Evolutionary conservation across 192 early-diverging fungal species (phyloP).

Genomic region (Coemansia guatemalensis): DNA sequence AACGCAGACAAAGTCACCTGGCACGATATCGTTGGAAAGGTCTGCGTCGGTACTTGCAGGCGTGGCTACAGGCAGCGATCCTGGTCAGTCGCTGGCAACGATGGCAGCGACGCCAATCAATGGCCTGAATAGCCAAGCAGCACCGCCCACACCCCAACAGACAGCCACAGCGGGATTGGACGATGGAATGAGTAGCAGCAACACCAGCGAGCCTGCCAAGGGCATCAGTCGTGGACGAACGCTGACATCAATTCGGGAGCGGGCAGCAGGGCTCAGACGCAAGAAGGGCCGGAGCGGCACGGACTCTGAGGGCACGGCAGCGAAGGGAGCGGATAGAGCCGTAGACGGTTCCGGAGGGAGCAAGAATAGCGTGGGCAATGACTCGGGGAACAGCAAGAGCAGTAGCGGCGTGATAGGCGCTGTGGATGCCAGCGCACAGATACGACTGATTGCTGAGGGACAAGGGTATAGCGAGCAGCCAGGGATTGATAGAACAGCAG

Average conservation of each 20-base stretch:
- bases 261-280: conserved; percentile 36
- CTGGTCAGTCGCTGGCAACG: background rate
- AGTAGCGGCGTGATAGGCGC: conserved; percentile 1
- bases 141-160: background rate
- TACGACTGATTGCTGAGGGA: background rate
- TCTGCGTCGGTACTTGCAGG: conserved; percentile 11
- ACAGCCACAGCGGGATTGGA: background rate
- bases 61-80: background rate
- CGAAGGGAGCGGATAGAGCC: background rate
- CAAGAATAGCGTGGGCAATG: conserved; percentile 6
- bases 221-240: conserved; percentile 13
- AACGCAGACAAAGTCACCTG: conserved; percentile 12
- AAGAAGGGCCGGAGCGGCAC: conserved; percentile 33
- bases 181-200: background rate
- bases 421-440: background rate
- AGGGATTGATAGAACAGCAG: conserved; percentile 10
- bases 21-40: conserved; percentile 7
- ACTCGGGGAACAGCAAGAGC: conserved; percentile 24
- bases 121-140: background rate
- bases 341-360: background rate
- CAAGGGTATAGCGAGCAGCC: conserved; percentile 8
- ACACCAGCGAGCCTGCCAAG: conserved; percentile 6
- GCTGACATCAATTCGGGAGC: conserved; percentile 34
- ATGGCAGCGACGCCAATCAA: background rate
- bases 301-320: conserved; percentile 3